phyloP scores from a whole-genome alignment of 192 early-diverging fungal genomes.

The Gaertneriomyces semiglobifer region DNA sequence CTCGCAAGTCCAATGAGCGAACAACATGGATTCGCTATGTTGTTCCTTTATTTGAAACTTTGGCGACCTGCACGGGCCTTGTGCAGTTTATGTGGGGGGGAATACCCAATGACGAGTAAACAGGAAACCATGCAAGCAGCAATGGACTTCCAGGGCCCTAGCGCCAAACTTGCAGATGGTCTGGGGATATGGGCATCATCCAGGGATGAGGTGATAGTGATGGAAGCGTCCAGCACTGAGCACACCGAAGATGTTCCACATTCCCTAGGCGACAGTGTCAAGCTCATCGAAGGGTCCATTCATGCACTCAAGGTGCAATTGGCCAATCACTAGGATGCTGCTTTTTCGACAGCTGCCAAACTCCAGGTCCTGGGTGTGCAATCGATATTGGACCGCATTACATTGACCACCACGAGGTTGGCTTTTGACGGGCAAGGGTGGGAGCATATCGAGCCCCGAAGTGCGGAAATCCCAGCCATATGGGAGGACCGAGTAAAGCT shows the following conservation, averaged over 20 bases:
- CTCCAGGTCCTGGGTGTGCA: neutral
- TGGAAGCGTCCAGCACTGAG: conserved; percentile 1
- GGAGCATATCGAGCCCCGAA: neutral
- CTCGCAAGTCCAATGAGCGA: neutral
- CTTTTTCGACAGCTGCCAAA: neutral
- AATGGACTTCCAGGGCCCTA: neutral
- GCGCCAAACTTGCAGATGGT: neutral
- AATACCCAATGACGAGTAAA: conserved; percentile 1
- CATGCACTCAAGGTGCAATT: neutral
- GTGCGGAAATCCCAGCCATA: neutral
- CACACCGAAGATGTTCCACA: neutral
- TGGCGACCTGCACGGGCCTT: neutral
- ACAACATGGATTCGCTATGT: conserved; percentile 1
- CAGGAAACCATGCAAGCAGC: neutral
- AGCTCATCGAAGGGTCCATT: neutral
- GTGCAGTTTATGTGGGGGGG: neutral
- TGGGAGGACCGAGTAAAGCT: neutral
- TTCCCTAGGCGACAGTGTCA: neutral
- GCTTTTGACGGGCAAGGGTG: neutral
- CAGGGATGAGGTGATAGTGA: neutral
- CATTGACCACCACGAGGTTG: neutral
- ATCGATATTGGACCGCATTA: neutral
- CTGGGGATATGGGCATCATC: neutral
- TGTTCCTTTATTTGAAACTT: neutral
- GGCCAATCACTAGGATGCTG: neutral